Evolutionary conservation across 2,329 filamentous ascomycete genomes (phyloP), one percentile per base, ranked within the genome.

Genomic region (Fusarium pininemorale): DNA sequence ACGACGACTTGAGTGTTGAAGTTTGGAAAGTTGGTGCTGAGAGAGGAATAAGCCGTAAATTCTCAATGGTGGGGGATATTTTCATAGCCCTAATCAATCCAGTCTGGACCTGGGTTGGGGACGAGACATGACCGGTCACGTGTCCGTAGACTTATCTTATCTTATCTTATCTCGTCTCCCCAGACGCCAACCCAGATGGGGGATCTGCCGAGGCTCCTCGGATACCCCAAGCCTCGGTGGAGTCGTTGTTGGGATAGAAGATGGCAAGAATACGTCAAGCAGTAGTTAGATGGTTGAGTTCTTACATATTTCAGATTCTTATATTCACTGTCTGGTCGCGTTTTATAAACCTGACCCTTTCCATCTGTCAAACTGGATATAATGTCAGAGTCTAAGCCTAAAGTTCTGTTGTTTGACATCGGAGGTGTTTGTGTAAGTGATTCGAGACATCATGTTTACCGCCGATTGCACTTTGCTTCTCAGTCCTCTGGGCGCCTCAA

Each of bases 341-440:
- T 8, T 7, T 13, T 30, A 15, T 16, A 18, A 59, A 6, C 22
- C 16, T 8, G 6, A 15, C n/a, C 7, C 6, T 20, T 16, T 11
- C 26, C 24, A 35, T 30, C 35, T 50, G 13, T 30, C 14, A 12
- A 59, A 7, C 4, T 10, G 18, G 28, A 10, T 20, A 57, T 24
- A n/a, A 74, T 64, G 78, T 73, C 35, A 77, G 83, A 54, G 78
- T 79, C 66, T 59, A 86, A 86, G 66, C 93, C 93, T 37, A 93
- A 93, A 77, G 93, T 94, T 63, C 85, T 97, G 38, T 87, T 99
- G 28, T 98, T 98, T 82, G 96, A 99, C 83, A 96, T 99, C 76
- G 96, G 96, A 44, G 96, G 96, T 71, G 96, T 99, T 77, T 97
- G 94, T 87, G 96, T 98, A 92, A 87, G 94, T 91, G 48, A 39